Evolutionary conservation across 2,329 filamentous ascomycete species (phyloP), one percentile per base, ranked within the genome.

Genomic region (Fusarium heterosporum): DNA sequence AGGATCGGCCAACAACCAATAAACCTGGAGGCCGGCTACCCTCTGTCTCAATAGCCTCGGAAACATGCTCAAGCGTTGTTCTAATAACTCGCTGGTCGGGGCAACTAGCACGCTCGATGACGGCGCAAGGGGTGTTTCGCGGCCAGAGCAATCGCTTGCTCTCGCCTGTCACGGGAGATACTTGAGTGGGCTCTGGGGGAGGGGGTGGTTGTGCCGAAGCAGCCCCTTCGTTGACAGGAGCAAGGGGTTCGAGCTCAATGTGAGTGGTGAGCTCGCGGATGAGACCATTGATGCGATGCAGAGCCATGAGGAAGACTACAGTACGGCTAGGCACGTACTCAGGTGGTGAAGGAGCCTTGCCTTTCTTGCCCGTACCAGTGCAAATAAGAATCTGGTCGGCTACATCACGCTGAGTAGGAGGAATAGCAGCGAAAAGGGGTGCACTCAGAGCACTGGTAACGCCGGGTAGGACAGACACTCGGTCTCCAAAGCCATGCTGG

Each of bases 311-410:
- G 69, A 98, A 97, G 6, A 99, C 92, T 1, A 96, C 92, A 0
- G 96, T 98, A 57, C 94, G 86, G 10, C 87, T 90, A 3, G 84
- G 77, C 1, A 94, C 87, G 76, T 89, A 97, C 64, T 89, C 89
- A 0, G 96, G 96, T 32, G 93, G 93, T n/a, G 87, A 82, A 0
- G 93, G 93, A 1, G 93, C 83, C 54, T 87, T 90, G 13, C 96
- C 96, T 79, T 97, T 96, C 73, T 96, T 88, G 1, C 96, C 96
- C 0, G 96, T 99, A 0, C 96, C 96, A 0, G 96, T 99, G 80
- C 96, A 98, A n/a, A 99, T 87, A 26, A 99, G 84, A 1, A 99
- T 90, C 78, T 98, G 94, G 74, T 99, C 96, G 5, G 93, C 91
- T 1, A 97, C 91, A 42, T 91, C 91, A 7, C 96, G 86, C 80